Conservation (phyloP, 305 asterid species). For the Lippia alba region DNA sequence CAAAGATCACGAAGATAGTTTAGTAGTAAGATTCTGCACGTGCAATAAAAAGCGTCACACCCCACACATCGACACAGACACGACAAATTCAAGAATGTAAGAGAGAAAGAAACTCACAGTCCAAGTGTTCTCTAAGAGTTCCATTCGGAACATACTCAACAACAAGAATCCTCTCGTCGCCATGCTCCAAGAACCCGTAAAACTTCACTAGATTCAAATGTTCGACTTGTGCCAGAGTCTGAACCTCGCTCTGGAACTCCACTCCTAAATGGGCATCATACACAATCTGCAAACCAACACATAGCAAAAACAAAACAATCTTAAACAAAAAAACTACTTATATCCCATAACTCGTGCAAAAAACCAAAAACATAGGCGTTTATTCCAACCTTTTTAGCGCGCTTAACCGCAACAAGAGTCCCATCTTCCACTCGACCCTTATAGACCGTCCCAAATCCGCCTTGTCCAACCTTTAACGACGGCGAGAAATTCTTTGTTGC, state of each 20-base stretch:
- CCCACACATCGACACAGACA: too few species aligned
- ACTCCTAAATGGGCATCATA: constrained; percentile 68
- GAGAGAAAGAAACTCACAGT: constrained; percentile 59
- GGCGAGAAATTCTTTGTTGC: constrained; percentile 87
- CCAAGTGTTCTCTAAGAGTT: constrained; percentile 82
- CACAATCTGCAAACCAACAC: constrained; percentile 50
- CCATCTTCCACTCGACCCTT: constrained; percentile 73
- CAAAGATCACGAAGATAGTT: not conserved
- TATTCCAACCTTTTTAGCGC: constrained; percentile 61
- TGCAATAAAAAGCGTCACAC: not conserved
- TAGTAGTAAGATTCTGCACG: too few species aligned
- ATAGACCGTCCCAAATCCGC: constrained; percentile 94
- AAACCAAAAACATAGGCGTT: not conserved
- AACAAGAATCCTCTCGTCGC: constrained; percentile 77
- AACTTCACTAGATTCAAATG: constrained; percentile 81
- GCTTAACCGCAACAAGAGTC: constrained; percentile 80
- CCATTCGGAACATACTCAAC: constrained; percentile 93
- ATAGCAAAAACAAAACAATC: not conserved
- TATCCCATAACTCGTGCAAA: constrained; percentile 4
- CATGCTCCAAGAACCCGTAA: constrained; percentile 79
- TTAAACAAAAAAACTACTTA: not conserved
- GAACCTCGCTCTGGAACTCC: constrained; percentile 81
- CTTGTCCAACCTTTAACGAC: constrained; percentile 79
- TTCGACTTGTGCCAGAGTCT: constrained; percentile 70
- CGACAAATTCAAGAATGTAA: not conserved